Evolutionary conservation across 73 alveolate species (phyloP), one percentile per base, ranked within the genome.

Genomic region (Paraurostyla sp.): DNA sequence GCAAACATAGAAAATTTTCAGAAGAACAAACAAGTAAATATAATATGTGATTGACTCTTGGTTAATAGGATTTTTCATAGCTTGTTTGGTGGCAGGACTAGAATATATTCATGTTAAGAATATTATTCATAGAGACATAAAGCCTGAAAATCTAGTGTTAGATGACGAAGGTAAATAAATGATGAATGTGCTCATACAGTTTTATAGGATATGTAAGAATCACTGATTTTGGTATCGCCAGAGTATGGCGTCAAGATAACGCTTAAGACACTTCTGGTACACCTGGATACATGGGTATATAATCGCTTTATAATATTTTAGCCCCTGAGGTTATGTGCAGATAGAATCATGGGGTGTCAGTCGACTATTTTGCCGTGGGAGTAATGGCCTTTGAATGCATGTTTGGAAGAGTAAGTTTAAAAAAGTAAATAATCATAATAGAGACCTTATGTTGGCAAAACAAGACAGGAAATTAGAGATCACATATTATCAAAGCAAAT

Each of bases 391-490:
- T 63, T 40, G 95, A 90, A 65, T 81, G 90, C 85, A 90, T 90
- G 95, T 41, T 90, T 36, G 95, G 95, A n/a, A 63, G 92, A 63
- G 87, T 75, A 75, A 50, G 11, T 20, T 9, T 43, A 23, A 22
- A 22, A n/a, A 15, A 76, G 62, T 0, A 6, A 22, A 20, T 46
- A 46, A 48, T 7, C 25, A 7, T 11, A 16, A 11, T 75, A 78
- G 89, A 88, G 99, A 69, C 99, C 99, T 43, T 98, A 98, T 81
- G 83, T 90, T n/a, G 99, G 99, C 27, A 97, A 95, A 81, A 59
- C 97, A 18, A 89, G 99, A 83, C 94, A 96, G 76, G 99, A 98
- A 63, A 98, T 98, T 43, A 95, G 99, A 91, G 99, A 98, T 82
- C 93, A 97, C 86, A 98, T 98, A n/a, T 69, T 98, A 33, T 97